Evolutionary conservation across 2,329 filamentous ascomycete species (phyloP).

Genomic region (Fusarium begoniae): DNA sequence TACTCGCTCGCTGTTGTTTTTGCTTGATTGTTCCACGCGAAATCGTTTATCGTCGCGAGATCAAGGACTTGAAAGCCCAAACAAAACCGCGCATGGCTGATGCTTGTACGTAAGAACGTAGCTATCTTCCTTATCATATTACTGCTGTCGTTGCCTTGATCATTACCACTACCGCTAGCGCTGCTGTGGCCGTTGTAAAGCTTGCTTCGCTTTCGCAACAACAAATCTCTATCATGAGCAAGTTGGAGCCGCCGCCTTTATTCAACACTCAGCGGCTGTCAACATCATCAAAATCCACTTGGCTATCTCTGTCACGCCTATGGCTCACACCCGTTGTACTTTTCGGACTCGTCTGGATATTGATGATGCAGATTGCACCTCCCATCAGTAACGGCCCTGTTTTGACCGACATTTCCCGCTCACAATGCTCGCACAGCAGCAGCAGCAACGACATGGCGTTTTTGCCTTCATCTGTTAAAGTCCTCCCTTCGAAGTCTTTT

Average conservation of each 20-base stretch:
- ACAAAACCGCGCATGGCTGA: too few relatives aligned
- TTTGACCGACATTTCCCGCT: not conserved
- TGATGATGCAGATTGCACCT: not conserved
- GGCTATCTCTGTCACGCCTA: accelerated
- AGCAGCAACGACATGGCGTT: not conserved
- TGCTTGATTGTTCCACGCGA: too few relatives aligned
- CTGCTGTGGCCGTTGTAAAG: not conserved
- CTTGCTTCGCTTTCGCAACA: not conserved
- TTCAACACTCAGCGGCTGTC: not conserved
- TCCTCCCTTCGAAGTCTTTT: not conserved
- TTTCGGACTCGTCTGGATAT: not conserved
- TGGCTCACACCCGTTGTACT: accelerated
- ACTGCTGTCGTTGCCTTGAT: accelerated
- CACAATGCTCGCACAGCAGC: not conserved
- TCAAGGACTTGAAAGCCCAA: too few relatives aligned
- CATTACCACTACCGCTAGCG: not conserved
- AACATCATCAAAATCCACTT: not conserved
- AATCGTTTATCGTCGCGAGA: too few relatives aligned
- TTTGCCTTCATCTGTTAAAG: not conserved
- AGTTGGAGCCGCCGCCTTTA: not conserved
- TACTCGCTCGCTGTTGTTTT: too few relatives aligned
- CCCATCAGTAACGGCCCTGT: accelerated
- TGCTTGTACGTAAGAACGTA: too few relatives aligned
- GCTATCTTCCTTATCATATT: too few relatives aligned
- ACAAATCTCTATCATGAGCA: not conserved